A percentile compares a stretch with the other conserved stretches of the same genome.
phyloP scores from a whole-genome alignment of 208 protist genomes.

The Acanthamoeba royreba region DNA sequence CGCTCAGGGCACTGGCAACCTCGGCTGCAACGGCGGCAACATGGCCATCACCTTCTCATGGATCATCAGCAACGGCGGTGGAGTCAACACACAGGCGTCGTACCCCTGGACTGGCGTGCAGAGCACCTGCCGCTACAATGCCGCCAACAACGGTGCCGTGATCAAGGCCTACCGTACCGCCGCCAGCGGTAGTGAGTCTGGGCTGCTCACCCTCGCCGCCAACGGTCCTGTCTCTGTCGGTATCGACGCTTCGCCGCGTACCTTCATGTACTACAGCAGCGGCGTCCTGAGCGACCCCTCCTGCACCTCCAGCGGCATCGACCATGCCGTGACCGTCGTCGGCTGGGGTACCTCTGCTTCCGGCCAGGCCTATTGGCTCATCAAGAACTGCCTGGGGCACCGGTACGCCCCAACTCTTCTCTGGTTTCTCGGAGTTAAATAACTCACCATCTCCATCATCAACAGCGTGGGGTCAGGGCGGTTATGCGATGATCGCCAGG shows the following conservation, averaged over 20 bases:
- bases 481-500: conserved; percentile 67
- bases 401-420: background rate
- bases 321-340: conserved; percentile 77
- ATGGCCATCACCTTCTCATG: background rate
- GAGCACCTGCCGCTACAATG: conserved; percentile 5
- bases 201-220: background rate
- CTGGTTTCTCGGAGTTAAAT: background rate
- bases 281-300: conserved; percentile 79
- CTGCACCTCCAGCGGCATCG: conserved; percentile 73
- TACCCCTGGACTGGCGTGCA: background rate
- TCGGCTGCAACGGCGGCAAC: conserved; percentile 29
- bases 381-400: conserved; percentile 18
- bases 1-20: background rate
- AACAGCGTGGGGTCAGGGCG: conserved; percentile 67
- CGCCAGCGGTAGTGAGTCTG: background rate
- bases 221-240: conserved; percentile 87
- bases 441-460: background rate
- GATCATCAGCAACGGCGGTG: background rate
- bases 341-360: conserved; percentile 72
- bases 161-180: background rate
- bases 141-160: background rate
- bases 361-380: conserved; percentile 68
- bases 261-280: conserved; percentile 79
- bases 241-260: conserved; percentile 84
- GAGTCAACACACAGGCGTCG: background rate